These are phyloP conservation scores for Aspergillus homomorphus DNA, from an alignment of 495 filamentous ascomycete species.

Conservation along the genomic window DNA sequence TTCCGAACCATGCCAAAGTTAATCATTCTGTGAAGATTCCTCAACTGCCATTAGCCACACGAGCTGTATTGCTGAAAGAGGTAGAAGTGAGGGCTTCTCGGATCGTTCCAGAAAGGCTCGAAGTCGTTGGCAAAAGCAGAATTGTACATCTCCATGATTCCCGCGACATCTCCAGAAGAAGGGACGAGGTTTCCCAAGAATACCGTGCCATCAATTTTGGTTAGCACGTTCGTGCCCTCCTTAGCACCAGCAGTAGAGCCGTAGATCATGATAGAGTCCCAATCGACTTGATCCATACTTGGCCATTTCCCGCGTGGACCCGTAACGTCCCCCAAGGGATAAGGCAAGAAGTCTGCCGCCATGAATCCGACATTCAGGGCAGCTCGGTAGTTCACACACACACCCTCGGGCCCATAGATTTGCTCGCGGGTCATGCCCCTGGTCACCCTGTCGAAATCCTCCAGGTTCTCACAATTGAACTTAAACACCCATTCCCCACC, in stretches of 20 bases:
- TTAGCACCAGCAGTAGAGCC: background rate
- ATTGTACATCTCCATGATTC: background rate
- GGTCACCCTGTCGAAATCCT: background rate
- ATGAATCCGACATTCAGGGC: background rate
- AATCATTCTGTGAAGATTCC: too few relatives aligned
- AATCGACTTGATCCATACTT: background rate
- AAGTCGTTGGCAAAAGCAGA: background rate
- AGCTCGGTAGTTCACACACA: background rate
- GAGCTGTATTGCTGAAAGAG: background rate
- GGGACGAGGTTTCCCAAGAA: background rate
- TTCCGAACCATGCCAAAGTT: background rate
- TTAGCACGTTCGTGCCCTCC: background rate
- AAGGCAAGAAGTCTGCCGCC: conserved; percentile 1
- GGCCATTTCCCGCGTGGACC: background rate
- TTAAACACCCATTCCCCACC: background rate
- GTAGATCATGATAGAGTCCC: conserved; percentile 12
- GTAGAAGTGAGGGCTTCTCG: background rate
- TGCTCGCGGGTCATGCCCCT: background rate
- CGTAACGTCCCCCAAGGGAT: background rate
- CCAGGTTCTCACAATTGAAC: conserved; percentile 6
- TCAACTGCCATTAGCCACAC: background rate
- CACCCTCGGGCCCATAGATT: background rate
- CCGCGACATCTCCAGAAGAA: background rate
- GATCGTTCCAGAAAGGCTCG: background rate
- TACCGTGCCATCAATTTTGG: background rate